Evolutionary conservation across 306 rosid genomes (phyloP).

Genomic region (Hylodesmum podocarpum): DNA sequence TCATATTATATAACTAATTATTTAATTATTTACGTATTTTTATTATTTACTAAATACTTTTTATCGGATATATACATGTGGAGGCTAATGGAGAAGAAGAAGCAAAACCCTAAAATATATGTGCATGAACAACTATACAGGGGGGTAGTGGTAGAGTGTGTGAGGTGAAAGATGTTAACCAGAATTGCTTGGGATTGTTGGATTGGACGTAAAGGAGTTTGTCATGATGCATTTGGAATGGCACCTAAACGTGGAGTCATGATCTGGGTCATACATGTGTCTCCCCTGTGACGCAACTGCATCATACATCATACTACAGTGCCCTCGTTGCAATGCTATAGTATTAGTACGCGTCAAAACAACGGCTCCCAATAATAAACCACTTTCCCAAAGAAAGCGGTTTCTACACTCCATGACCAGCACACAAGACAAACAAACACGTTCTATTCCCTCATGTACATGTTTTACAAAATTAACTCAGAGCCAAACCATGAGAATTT

Average conservation of each 20-base stretch:
- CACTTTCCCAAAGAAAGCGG: constrained; percentile 34
- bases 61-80: too few species aligned
- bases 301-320: constrained; percentile 18
- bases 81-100: not conserved
- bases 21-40: too few species aligned
- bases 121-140: too few species aligned
- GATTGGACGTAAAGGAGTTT: constrained; percentile 63
- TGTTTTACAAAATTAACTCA: not conserved
- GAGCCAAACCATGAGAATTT: constrained; percentile 1
- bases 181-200: too few species aligned
- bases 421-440: constrained; percentile 23
- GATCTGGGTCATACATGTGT: constrained; percentile 46
- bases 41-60: too few species aligned
- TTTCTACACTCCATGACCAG: constrained; percentile 20
- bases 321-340: not conserved
- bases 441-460: constrained; percentile 2
- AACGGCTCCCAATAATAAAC: constrained; percentile 50
- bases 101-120: constrained; percentile 18
- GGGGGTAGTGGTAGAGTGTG: not conserved
- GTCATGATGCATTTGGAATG: constrained; percentile 58
- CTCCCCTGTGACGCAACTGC: constrained; percentile 5
- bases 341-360: constrained; percentile 42
- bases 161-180: too few species aligned
- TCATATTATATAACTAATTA: too few species aligned
- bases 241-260: constrained; percentile 9